Conservation (phyloP, 805 yeast genomes). For the Saccharomycopsis amapae region DNA sequence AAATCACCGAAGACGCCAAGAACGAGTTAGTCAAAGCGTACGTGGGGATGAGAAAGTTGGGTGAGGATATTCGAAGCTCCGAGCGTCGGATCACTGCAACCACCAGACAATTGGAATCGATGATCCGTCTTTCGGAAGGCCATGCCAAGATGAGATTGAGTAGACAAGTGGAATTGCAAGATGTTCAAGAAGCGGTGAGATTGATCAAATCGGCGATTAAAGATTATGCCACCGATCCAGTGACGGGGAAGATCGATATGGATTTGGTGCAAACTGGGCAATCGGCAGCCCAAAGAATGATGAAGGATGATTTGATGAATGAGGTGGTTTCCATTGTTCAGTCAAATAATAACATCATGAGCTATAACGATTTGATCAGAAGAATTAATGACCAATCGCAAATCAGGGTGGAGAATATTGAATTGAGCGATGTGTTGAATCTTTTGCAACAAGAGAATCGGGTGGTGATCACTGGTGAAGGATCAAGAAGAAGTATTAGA, state of each 20-base stretch:
- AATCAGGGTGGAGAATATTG: constrained; percentile 60
- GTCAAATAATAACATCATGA: constrained; percentile 41
- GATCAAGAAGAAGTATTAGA: constrained; percentile 43
- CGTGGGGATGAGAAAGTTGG: constrained; percentile 89
- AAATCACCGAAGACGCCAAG: constrained; percentile 71
- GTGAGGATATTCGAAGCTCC: constrained; percentile 80
- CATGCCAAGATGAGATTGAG: constrained; percentile 95
- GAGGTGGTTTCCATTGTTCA: constrained; percentile 52
- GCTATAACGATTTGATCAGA: constrained; percentile 52
- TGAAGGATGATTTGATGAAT: constrained; percentile 64
- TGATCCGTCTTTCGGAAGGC: constrained; percentile 92
- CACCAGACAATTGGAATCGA: constrained; percentile 91
- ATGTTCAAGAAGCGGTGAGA: constrained; percentile 90
- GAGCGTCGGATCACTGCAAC: constrained; percentile 96
- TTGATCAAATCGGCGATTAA: constrained; percentile 89
- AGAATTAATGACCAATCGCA: constrained; percentile 61
- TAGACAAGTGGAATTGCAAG: constrained; percentile 59
- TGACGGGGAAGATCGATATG: constrained; percentile 96
- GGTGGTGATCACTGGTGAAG: constrained; percentile 63
- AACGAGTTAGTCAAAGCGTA: constrained; percentile 78
- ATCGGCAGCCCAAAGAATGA: constrained; percentile 73
- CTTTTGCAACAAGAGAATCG: constrained; percentile 67
- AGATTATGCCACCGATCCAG: constrained; percentile 97
- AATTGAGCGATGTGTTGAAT: constrained; percentile 59
- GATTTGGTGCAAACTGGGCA: constrained; percentile 95